phyloP scores from a whole-genome alignment of 805 yeast species.

The Maudiozyma pseudohumilis region DNA sequence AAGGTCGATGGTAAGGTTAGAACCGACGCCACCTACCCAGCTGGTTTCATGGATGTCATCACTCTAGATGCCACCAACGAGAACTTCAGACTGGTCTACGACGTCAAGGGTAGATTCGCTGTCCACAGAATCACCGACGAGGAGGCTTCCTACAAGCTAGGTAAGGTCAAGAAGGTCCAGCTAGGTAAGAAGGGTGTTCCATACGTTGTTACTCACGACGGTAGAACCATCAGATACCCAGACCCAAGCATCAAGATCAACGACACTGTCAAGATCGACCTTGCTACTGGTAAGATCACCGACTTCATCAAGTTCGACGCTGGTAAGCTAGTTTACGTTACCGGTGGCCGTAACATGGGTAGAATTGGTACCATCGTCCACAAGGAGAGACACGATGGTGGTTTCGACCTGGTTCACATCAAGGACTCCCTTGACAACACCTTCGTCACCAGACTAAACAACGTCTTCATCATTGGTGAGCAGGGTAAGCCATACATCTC shows the following conservation, averaged over 20 bases:
- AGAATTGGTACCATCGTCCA: slow-evolving; percentile 92
- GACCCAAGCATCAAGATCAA: slow-evolving; percentile 94
- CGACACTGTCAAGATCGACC: slow-evolving; percentile 96
- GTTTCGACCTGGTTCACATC: slow-evolving; percentile 94
- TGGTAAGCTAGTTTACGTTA: slow-evolving; percentile 85
- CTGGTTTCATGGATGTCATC: slow-evolving; percentile 99
- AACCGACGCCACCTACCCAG: slow-evolving; percentile 97
- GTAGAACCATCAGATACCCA: slow-evolving; percentile 99
- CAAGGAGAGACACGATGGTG: slow-evolving; percentile 98
- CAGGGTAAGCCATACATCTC: slow-evolving; percentile 90
- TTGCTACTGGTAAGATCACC: slow-evolving; percentile 89
- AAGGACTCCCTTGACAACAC: slow-evolving; percentile 92
- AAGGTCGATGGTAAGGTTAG: slow-evolving; percentile 99
- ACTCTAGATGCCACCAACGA: slow-evolving; percentile 96
- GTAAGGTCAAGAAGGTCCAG: slow-evolving; percentile 96
- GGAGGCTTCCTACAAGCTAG: slow-evolving; percentile 97
- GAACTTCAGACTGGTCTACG: slow-evolving; percentile 98
- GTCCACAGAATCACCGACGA: slow-evolving; percentile 99
- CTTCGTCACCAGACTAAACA: slow-evolving; percentile 86
- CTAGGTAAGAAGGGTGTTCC: slow-evolving; percentile 98
- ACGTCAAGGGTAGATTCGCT: slow-evolving; percentile 97
- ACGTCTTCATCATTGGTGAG: slow-evolving; percentile 94
- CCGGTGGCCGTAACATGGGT: slow-evolving; percentile 98
- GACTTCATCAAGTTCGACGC: slow-evolving; percentile 87
- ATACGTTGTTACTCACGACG: slow-evolving; percentile 98